Conservation (phyloP, 2,329 filamentous ascomycete genomes). For the Coleophoma eucalyptorum region DNA sequence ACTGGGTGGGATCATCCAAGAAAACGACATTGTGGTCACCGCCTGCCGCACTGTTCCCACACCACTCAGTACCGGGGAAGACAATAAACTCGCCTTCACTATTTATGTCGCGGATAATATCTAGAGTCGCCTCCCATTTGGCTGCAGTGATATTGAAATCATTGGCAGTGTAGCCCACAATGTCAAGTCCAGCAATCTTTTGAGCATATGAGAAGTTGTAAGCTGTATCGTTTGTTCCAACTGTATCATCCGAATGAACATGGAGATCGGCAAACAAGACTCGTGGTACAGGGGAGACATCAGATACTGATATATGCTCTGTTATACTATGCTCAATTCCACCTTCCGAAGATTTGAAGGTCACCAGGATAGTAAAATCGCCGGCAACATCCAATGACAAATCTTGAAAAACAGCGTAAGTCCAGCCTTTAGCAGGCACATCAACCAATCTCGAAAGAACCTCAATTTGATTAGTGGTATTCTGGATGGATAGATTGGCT, state of each 20-base stretch:
- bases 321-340: neutral
- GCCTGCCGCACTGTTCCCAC: slow-evolving; percentile 31
- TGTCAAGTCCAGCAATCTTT: slow-evolving; percentile 30
- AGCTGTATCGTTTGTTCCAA: slow-evolving; percentile 29
- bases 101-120: slow-evolving; percentile 20
- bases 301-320: slow-evolving; percentile 15
- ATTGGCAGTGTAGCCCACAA: slow-evolving; percentile 34
- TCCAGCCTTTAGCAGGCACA: neutral
- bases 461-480: neutral
- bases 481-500: neutral
- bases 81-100: slow-evolving; percentile 22
- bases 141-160: slow-evolving; percentile 33
- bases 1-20: slow-evolving; percentile 22
- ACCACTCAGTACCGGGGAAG: slow-evolving; percentile 31
- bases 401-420: neutral
- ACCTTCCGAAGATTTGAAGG: neutral
- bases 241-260: slow-evolving; percentile 33
- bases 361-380: neutral
- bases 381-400: neutral
- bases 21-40: slow-evolving; percentile 33
- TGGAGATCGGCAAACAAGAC: slow-evolving; percentile 30
- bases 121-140: slow-evolving; percentile 25
- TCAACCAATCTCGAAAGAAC: neutral
- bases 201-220: slow-evolving; percentile 34
- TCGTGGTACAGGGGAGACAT: slow-evolving; percentile 17